phyloP scores from a whole-genome alignment of 2,329 filamentous ascomycete species.

The Lizonia empirigonia region DNA sequence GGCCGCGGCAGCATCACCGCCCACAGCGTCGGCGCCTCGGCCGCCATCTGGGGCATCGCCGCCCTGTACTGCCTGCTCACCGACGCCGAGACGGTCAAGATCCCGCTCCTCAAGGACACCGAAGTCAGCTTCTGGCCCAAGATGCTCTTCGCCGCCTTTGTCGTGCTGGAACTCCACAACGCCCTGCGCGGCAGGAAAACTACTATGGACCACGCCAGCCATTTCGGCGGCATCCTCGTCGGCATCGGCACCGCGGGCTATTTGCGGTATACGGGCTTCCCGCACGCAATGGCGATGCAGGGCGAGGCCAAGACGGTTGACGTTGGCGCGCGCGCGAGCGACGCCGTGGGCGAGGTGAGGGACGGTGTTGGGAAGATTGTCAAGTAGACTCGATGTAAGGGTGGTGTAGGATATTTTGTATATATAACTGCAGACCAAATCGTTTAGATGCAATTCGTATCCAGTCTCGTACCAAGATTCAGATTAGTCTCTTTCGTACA shows the following conservation, averaged over 20 bases:
- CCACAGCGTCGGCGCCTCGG: slow-evolving; percentile 42
- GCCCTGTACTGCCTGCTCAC: slow-evolving; percentile 41
- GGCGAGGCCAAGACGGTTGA: slow-evolving; percentile 30
- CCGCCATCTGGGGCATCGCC: slow-evolving; percentile 43
- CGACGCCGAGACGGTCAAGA: slow-evolving; percentile 36
- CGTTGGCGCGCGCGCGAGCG: slow-evolving; percentile 31
- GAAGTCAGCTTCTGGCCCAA: slow-evolving; percentile 40
- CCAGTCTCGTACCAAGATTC: no score
- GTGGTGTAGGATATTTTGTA: slow-evolving; percentile 7
- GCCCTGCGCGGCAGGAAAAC: slow-evolving; percentile 18
- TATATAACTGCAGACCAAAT: background rate
- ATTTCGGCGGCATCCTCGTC: slow-evolving; percentile 43
- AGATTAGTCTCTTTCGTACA: no score
- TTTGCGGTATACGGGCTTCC: slow-evolving; percentile 33
- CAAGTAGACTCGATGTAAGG: slow-evolving; percentile 1
- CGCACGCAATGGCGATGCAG: slow-evolving; percentile 22
- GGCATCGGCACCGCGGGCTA: slow-evolving; percentile 36
- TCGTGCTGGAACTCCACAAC: slow-evolving; percentile 31
- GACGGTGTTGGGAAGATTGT: slow-evolving; percentile 43
- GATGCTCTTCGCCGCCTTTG: slow-evolving; percentile 35
- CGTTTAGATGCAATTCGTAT: no score
- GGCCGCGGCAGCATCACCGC: slow-evolving; percentile 34
- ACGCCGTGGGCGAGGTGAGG: slow-evolving; percentile 41
- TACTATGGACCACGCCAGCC: slow-evolving; percentile 44
- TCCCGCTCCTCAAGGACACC: slow-evolving; percentile 39